phyloP scores from a whole-genome alignment of 169 alveolate genomes.

The Cryptosporidium andersoni region DNA sequence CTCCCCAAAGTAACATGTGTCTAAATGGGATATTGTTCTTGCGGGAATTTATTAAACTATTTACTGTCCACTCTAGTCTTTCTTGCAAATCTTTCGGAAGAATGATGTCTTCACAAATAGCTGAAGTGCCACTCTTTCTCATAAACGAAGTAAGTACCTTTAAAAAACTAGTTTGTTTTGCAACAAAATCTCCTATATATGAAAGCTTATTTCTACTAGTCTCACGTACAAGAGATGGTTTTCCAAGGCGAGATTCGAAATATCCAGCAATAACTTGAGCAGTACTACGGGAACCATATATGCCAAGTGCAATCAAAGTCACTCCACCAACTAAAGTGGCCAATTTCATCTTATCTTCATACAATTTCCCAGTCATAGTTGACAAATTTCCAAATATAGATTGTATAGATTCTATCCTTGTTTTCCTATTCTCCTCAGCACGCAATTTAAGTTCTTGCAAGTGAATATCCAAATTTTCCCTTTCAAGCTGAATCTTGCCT shows the following conservation, averaged over 20 bases:
- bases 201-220: constrained; percentile 54
- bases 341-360: constrained; percentile 72
- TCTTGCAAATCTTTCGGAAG: constrained; percentile 86
- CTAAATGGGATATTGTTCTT: constrained; percentile 90
- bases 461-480: constrained; percentile 82
- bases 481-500: constrained; percentile 81
- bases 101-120: constrained; percentile 86
- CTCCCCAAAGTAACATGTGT: constrained; percentile 92
- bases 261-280: constrained; percentile 76
- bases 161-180: constrained; percentile 39
- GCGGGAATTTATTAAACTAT: constrained; percentile 90
- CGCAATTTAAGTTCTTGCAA: constrained; percentile 78
- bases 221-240: constrained; percentile 79
- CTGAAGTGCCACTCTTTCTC: constrained; percentile 66
- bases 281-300: constrained; percentile 80
- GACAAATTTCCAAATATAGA: constrained; percentile 84
- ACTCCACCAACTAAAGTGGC: constrained; percentile 76
- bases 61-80: constrained; percentile 90
- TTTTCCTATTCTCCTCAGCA: constrained; percentile 88
- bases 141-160: constrained; percentile 23
- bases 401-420: constrained; percentile 87
- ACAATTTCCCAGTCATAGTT: constrained; percentile 29
- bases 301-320: constrained; percentile 81
- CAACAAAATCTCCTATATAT: constrained; percentile 27
- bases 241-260: constrained; percentile 75